A percentile compares a stretch with the other conserved stretches of the same genome.
Conservation (phyloP, 768 basidiomycete genomes). For the Naganishia kalamii region DNA sequence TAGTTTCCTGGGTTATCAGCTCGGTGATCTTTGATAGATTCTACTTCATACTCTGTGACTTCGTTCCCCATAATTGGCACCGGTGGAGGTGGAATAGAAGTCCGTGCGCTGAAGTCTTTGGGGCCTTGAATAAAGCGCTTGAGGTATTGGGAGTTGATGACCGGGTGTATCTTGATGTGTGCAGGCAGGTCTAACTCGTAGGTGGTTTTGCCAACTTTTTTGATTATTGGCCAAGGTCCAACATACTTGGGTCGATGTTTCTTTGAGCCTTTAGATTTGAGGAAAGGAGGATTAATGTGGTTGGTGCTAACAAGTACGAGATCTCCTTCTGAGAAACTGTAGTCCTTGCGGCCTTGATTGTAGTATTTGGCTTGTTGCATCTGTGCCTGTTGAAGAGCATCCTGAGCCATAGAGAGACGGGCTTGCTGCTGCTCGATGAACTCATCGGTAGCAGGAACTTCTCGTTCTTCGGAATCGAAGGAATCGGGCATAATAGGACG, state of each 20-base stretch:
- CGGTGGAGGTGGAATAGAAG: too few relatives aligned
- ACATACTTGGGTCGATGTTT: slow-evolving; percentile 28
- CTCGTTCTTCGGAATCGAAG: neutral
- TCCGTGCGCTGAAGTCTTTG: too few relatives aligned
- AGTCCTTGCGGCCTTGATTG: neutral
- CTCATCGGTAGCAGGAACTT: neutral
- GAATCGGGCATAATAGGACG: too few relatives aligned
- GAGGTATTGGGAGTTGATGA: slow-evolving; percentile 20
- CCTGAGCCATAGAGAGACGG: too few relatives aligned
- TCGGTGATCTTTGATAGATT: too few relatives aligned
- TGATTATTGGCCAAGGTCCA: slow-evolving; percentile 28
- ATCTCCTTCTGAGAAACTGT: neutral
- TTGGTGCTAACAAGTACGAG: too few relatives aligned
- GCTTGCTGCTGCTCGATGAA: too few relatives aligned
- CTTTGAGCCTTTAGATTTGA: neutral
- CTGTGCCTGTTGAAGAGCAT: neutral
- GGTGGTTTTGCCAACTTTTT: too few relatives aligned
- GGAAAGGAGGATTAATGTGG: neutral
- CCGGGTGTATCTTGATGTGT: slow-evolving; percentile 25
- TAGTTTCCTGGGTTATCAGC: too few relatives aligned
- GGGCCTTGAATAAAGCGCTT: neutral
- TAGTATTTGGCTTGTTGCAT: neutral
- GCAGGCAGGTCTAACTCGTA: slow-evolving; percentile 26
- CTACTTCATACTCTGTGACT: too few relatives aligned
- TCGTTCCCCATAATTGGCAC: too few relatives aligned